Evolutionary conservation across 2,329 filamentous ascomycete species (phyloP), one percentile per base, ranked within the genome.

Genomic region (Diaporthe amygdali): DNA sequence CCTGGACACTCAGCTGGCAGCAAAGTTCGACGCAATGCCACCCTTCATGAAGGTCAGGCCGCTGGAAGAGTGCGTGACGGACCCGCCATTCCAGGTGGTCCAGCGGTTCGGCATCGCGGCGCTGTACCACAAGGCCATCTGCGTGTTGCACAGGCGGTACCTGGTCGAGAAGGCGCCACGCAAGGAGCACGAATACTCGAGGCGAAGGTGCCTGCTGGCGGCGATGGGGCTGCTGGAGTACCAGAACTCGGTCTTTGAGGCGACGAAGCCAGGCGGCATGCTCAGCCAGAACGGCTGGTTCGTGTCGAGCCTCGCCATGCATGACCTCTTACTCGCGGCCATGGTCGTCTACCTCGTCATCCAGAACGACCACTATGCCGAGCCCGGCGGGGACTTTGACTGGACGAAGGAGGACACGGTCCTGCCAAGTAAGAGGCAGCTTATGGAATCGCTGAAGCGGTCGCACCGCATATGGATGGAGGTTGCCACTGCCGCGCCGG

Each of bases 261-360:
- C 84, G 1, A 84, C 82, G 2, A 84, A 85, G 69, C 88, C 89
- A 0, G 89, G 89, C 1, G 87, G 86, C 7, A 81, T 88, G 32
- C 79, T 92, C 17, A 81, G 83, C 72, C 81, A 83, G 37, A 84
- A 87, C 46, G 83, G 84, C 6, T 91, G 89, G 86, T 90, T 91
- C 74, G 77, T 90, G 25, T 87, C 85, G 3, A 87, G 87, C 0
- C 79, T 92, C 5, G 85, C 86, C 14, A 84, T 89, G 66, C 88
- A 91, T 64, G 90, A 92, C 76, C 92, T 89, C 64, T 80, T 92
- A 66, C 83, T 92, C 2, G 89, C 89, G 0, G 85, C 87, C 68
- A 89, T 90, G 84, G 84, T 92, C 17, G 76, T 92, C 4, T 91
- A 88, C 72, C 79, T 92, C 22, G 79, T 86, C 22, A 76, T 86